Conservation (phyloP, 768 basidiomycete species). For the Suillus placidus region DNA sequence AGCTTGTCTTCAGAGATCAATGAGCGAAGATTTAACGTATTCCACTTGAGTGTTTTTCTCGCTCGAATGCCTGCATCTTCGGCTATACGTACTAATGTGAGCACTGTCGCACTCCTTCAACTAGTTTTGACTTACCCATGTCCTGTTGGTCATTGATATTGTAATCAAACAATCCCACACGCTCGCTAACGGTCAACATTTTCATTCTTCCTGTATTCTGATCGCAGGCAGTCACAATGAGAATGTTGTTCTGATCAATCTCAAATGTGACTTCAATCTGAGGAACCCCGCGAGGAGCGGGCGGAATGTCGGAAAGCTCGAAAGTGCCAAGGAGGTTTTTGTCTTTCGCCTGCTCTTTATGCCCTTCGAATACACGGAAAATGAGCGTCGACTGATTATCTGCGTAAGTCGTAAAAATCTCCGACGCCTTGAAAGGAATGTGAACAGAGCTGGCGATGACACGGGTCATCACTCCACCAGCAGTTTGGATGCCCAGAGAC, state of each 20-base stretch:
- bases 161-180: background rate
- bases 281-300: conserved; percentile 96
- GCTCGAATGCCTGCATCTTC: conserved; percentile 85
- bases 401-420: conserved; percentile 84
- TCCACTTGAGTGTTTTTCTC: conserved; percentile 94
- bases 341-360: conserved; percentile 97
- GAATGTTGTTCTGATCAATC: conserved; percentile 93
- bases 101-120: background rate
- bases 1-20: conserved; percentile 84
- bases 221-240: conserved; percentile 93
- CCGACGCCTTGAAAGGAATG: conserved; percentile 96
- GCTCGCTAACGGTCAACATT: background rate
- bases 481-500: conserved; percentile 95
- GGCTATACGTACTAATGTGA: conserved; percentile 41
- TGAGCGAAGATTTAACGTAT: conserved; percentile 90
- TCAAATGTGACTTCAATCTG: conserved; percentile 98
- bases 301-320: conserved; percentile 96
- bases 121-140: conserved; percentile 53
- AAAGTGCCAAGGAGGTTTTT: conserved; percentile 99
- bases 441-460: conserved; percentile 99
- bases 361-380: conserved; percentile 98
- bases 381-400: conserved; percentile 98
- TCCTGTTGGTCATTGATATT: conserved; percentile 82
- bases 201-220: conserved; percentile 91
- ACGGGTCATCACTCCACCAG: conserved; percentile 97